Conservation (phyloP, 148 eudicot genomes). For the Vaccinium macrocarpon region DNA sequence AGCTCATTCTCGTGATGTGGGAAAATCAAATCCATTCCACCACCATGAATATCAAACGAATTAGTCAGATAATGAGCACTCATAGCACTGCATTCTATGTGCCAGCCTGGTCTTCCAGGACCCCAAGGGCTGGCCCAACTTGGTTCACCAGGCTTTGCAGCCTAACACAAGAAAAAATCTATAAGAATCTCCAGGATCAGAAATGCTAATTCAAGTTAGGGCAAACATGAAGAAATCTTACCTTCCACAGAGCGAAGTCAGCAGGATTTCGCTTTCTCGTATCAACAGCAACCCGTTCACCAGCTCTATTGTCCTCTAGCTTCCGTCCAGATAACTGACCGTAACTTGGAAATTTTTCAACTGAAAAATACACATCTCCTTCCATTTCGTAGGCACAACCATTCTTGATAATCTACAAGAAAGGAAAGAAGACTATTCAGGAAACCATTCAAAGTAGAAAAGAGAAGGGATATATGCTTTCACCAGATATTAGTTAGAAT, state of each 20-base stretch:
- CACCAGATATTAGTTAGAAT: background rate
- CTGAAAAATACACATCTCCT: slow-evolving; percentile 91
- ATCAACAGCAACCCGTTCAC: slow-evolving; percentile 87
- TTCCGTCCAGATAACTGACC: slow-evolving; percentile 74
- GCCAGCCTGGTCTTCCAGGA: slow-evolving; percentile 96
- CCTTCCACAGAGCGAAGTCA: slow-evolving; percentile 98
- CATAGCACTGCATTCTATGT: slow-evolving; percentile 98
- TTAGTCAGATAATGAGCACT: slow-evolving; percentile 65
- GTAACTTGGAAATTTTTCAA: slow-evolving; percentile 63
- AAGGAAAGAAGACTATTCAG: background rate
- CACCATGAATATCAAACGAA: slow-evolving; percentile 87
- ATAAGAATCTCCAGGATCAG: background rate
- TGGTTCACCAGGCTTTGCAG: slow-evolving; percentile 85
- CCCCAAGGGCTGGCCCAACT: slow-evolving; percentile 96
- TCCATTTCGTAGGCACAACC: slow-evolving; percentile 69
- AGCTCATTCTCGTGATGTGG: slow-evolving; percentile 96
- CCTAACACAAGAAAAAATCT: slow-evolving; percentile 25
- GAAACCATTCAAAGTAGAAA: background rate
- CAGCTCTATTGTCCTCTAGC: slow-evolving; percentile 82
- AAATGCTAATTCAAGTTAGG: background rate
- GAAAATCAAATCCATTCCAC: slow-evolving; percentile 82
- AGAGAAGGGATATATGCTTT: background rate
- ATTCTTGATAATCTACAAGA: slow-evolving; percentile 60
- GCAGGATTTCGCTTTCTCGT: slow-evolving; percentile 71
- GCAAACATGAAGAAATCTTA: slow-evolving; percentile 13